Base-by-base conservation (phyloP, 164 flowering plant species). In the Liquidambar formosana region DNA sequence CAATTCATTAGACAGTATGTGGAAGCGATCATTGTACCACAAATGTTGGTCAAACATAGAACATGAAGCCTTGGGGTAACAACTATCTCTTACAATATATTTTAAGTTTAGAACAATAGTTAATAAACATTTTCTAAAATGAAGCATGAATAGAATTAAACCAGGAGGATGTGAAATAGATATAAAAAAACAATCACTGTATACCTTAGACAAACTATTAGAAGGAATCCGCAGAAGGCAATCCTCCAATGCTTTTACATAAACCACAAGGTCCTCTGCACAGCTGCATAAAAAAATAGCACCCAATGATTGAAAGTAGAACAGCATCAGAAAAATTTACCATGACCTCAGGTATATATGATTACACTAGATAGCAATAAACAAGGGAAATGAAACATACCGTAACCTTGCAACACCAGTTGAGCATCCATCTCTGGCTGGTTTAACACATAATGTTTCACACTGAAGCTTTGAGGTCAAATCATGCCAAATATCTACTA, bases 381-480 rank as follows among this genome's bases (percentile, higher is more conserved):
- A 14, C 22, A 28, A 21, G 4, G 28, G 54, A 21, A 13, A 56
- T 1, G 15, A 46, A 38, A 45, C 67, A 45, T 82, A 91, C 98
- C 96, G 77, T 67, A 93, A 75, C 77, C 95, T 87, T 62, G 97
- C 98, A 76, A 93, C 98, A 62, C 98, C 97, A 73, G 98, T 93
- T 3, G 98, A 93, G 82, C 98, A 93, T 47, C 98, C 98, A 83
- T 93, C 97, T 77, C 89, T 84, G 59, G 93, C 91, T 46, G 98
- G 97, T 77, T 93, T 93, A 65, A 93, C 79, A 61, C 98, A 93
- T 61, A 93, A 53, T 26, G 92, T 87, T 70, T 87, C 77, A 71
- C 85, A 82, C 57, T 79, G 79, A 74, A 93, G 95, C 72, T 77
- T 87, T 70, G 81, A 54, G 38, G 81, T 86, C 78, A 91, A 74